Percentiles rank a stretch among this genome's conserved stretches.
Conservation (phyloP, 805 yeast species). For the Ogataea siamensis region DNA sequence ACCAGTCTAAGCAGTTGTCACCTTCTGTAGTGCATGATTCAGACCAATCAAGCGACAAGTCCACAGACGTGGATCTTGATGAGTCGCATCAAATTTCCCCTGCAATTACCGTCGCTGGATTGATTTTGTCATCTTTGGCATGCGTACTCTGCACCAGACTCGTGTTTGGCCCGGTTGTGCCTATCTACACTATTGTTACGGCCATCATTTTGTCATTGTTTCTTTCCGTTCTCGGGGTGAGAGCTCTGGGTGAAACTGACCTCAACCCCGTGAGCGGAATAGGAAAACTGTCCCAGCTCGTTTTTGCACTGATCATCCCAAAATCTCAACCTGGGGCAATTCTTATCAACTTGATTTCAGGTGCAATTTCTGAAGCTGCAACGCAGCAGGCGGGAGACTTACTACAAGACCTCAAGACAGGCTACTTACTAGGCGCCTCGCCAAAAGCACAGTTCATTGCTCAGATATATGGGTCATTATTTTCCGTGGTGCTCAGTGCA, state of each 20-base stretch:
- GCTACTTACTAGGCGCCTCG: constrained; percentile 86
- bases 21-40: background rate
- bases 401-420: constrained; percentile 96
- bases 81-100: constrained; percentile 48
- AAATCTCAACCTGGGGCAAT: constrained; percentile 74
- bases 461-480: constrained; percentile 82
- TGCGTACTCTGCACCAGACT: constrained; percentile 64
- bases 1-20: background rate
- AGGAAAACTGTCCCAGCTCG: constrained; percentile 86
- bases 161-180: constrained; percentile 71
- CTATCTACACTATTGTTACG: constrained; percentile 61
- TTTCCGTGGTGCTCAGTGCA: constrained; percentile 78
- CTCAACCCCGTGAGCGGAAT: constrained; percentile 95
- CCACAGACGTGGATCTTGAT: constrained; percentile 33
- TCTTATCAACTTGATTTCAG: constrained; percentile 83
- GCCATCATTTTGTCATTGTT: constrained; percentile 77
- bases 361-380: constrained; percentile 97
- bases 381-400: constrained; percentile 99
- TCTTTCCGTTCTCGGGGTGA: constrained; percentile 80
- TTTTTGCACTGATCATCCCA: constrained; percentile 83
- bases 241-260: constrained; percentile 97
- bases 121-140: constrained; percentile 59
- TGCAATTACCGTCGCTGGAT: constrained; percentile 54
- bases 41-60: background rate
- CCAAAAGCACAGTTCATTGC: constrained; percentile 91